These are phyloP conservation scores for Monosporozyma servazzii DNA, from an alignment of 805 yeast genomes.

Conservation along the genomic window DNA sequence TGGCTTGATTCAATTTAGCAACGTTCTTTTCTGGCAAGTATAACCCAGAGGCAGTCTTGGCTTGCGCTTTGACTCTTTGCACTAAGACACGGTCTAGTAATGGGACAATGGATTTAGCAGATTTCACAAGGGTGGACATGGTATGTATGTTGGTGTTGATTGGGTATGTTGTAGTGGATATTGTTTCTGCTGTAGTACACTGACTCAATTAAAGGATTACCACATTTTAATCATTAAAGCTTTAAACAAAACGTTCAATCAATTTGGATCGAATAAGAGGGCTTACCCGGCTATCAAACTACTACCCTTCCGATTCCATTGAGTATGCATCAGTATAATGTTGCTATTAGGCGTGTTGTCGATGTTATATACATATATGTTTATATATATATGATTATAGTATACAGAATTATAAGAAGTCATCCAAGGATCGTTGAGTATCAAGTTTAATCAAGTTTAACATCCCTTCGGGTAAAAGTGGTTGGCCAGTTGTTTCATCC, in stretches of 20 bases:
- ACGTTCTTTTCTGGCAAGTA: conserved; percentile 94
- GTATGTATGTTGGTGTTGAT: not conserved
- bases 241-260: not conserved
- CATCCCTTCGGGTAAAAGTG: conserved; percentile 91
- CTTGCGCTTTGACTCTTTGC: conserved; percentile 85
- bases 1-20: conserved; percentile 86
- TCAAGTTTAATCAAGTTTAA: conserved; percentile 74
- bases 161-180: not conserved
- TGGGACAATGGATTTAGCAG: conserved; percentile 83
- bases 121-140: conserved; percentile 57
- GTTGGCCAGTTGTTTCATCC: conserved; percentile 45
- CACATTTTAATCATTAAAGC: not conserved
- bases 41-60: conserved; percentile 87
- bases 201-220: not conserved
- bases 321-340: not conserved
- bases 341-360: too few relatives aligned
- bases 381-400: not conserved
- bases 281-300: not conserved
- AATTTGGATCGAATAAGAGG: not conserved
- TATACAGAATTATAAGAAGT: conserved; percentile 31
- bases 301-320: not conserved
- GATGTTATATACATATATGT: too few relatives aligned
- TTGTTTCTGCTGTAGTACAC: too few relatives aligned
- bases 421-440: conserved; percentile 74
- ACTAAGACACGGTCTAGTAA: conserved; percentile 93